These are phyloP conservation scores for Rhynchosporium graminicola DNA, from an alignment of 2,329 filamentous ascomycete genomes.

Conservation along the genomic window DNA sequence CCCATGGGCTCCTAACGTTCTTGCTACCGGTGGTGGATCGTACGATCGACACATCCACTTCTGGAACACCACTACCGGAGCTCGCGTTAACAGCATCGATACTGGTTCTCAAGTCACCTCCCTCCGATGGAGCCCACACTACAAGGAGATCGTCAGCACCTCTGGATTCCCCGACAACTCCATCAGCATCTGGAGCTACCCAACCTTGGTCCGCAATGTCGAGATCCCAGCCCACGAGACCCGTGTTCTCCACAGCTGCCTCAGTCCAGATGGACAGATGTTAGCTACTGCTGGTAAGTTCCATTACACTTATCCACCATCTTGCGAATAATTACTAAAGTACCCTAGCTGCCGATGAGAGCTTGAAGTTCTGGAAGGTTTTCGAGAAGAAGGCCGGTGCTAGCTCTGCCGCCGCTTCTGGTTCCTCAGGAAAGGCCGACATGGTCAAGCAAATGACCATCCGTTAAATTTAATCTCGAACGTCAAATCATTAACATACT, in stretches of 20 bases:
- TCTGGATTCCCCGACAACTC: slow-evolving; percentile 99
- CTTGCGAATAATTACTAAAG: slow-evolving; percentile 37
- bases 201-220: slow-evolving; percentile 92
- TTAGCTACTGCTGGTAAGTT: slow-evolving; percentile 81
- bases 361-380: slow-evolving; percentile 99
- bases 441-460: slow-evolving; percentile 96
- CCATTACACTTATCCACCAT: not conserved
- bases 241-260: slow-evolving; percentile 91
- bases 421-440: slow-evolving; percentile 74
- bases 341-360: slow-evolving; percentile 79
- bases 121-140: slow-evolving; percentile 92
- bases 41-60: slow-evolving; percentile 99
- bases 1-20: slow-evolving; percentile 96
- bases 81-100: slow-evolving; percentile 98
- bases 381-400: slow-evolving; percentile 96
- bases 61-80: slow-evolving; percentile 98
- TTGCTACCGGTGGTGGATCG: slow-evolving; percentile 92
- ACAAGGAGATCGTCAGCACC: slow-evolving; percentile 97
- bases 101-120: slow-evolving; percentile 97
- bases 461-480: slow-evolving; percentile 53
- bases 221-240: slow-evolving; percentile 98
- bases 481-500: slow-evolving; percentile 22
- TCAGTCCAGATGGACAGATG: slow-evolving; percentile 98
- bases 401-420: slow-evolving; percentile 63
- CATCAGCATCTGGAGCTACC: slow-evolving; percentile 98